Evolutionary conservation across 164 flowering plant genomes (phyloP).

Genomic region (grape (Vitis vinifera)): ASM3070453v1 NC_081807.1:1801001-1801500

Average conservation of each 20-base stretch:
- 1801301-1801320: constrained; percentile 26
- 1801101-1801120: constrained; percentile 13
- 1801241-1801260: no score
- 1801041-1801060: constrained; percentile 34
- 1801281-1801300: no score
- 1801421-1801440: constrained; percentile 44
- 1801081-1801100: constrained; percentile 30
- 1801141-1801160: constrained; percentile 23
- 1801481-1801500: neutral
- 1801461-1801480: constrained; percentile 55
- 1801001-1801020: constrained; percentile 43
- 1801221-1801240: neutral
- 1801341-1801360: constrained; percentile 27
- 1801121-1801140: constrained; percentile 26
- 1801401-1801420: constrained; percentile 16
- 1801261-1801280: no score
- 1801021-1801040: constrained; percentile 51
- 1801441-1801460: constrained; percentile 57
- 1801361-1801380: constrained; percentile 30
- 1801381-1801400: constrained; percentile 37
- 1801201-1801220: constrained; percentile 28
- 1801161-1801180: constrained; percentile 33
- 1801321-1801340: constrained; percentile 43
- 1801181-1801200: constrained; percentile 38
- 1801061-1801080: constrained; percentile 40